Base-by-base conservation (phyloP, 768 basidiomycete species). In the Pulveroboletus sp. region DNA sequence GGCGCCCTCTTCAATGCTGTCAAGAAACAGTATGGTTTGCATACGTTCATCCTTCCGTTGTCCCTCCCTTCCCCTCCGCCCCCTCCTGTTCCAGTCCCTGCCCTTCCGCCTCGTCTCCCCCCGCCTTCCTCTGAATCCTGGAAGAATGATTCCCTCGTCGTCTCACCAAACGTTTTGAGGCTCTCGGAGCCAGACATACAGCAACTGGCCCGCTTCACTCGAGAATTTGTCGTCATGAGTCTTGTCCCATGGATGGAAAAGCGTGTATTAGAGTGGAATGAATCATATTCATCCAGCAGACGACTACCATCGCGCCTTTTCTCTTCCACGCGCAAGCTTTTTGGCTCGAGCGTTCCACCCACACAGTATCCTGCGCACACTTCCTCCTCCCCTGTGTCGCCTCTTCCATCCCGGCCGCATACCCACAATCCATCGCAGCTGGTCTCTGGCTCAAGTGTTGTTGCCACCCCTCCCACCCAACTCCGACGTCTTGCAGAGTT, bases 211-310 rank as follows among this genome's bases (percentile, higher is more conserved):
- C 79, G 81, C 45, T 92, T 97, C 59, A 78, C 90, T 10, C 79
- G 93, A 38, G 94, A 97, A 66, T 87, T 97, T 57, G 75, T 91
- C 4, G 83, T 85, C 11, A 91, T 89, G 82, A 94, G 89, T 61
- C 68, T 98, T 38, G 66, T 97, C 3, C 94, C 94, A 1, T 97
- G 90, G 90, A 94, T 98, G 91, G 95, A 98, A 70, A 90, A 86
- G 60, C 86, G 85, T 65, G 88, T 94, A 6, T 57, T 91, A 39
- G 90, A 95, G 54, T 95, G 94, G 91, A 97, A 97, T 63, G 94
- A 98, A 72, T 75, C 75, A 75, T 88, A 85, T 66, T 80, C 81
- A 4, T 87, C 87, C 7, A 85, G 83, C 13, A 80, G 87, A 43
- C 76, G 90, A 13, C 70, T 92, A n/a, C 87, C 89, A 6, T 91